A percentile compares a stretch with the other conserved stretches of the same genome.
These are phyloP conservation scores for Cicer arietinum DNA, from an alignment of 306 rosid genomes.

Conservation along the genomic window DNA sequence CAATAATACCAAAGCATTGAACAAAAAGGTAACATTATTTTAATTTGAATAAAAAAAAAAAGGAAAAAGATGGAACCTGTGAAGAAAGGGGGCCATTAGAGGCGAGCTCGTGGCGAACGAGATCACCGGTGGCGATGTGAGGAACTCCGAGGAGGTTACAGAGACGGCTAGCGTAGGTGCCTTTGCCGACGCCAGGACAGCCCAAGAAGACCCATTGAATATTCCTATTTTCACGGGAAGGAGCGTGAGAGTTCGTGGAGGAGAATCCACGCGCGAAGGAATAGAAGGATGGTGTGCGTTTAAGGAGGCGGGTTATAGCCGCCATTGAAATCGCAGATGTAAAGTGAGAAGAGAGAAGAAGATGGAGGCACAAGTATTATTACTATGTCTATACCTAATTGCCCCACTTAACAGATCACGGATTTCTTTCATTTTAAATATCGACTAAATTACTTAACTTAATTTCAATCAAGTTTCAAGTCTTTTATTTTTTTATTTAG, in stretches of 20 bases:
- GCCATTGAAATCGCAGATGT: constrained; percentile 60
- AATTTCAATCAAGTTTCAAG: too few species aligned
- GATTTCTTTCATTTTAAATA: too few species aligned
- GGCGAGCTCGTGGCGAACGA: constrained; percentile 87
- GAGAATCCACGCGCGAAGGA: constrained; percentile 48
- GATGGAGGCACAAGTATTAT: background rate
- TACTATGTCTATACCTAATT: constrained; percentile 18
- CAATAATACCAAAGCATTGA: background rate
- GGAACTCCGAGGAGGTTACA: constrained; percentile 85
- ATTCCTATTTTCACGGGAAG: constrained; percentile 54
- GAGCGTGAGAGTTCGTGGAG: constrained; percentile 40
- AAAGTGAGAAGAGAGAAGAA: background rate
- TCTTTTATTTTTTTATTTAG: too few species aligned
- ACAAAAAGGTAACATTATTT: background rate
- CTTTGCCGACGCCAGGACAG: constrained; percentile 95
- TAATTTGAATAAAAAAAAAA: background rate
- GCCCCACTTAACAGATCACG: too few species aligned
- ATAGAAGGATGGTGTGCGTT: constrained; percentile 47
- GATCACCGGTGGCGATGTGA: constrained; percentile 95
- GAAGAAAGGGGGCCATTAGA: constrained; percentile 75
- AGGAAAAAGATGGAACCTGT: constrained; percentile 48
- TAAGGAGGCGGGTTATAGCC: constrained; percentile 75
- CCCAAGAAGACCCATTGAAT: constrained; percentile 96
- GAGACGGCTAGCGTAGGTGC: constrained; percentile 89
- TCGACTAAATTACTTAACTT: too few species aligned